Conservation (phyloP, 139 green algal species). For the Coelastrella sp. region DNA sequence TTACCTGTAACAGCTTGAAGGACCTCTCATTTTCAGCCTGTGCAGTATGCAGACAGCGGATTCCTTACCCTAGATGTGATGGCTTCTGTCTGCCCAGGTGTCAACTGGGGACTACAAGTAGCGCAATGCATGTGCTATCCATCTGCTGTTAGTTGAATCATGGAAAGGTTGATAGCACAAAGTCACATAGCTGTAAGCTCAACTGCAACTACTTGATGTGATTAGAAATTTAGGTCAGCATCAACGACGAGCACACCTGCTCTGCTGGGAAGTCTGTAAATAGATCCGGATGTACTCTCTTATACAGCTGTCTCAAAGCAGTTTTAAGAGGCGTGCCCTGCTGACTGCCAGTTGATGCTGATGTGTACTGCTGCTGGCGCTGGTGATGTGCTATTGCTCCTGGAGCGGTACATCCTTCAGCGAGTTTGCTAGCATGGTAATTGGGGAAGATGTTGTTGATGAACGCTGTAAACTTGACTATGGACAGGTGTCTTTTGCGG, state of each 20-base stretch:
- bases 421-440: too few relatives aligned
- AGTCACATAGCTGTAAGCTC: too few relatives aligned
- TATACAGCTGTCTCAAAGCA: conserved; percentile 39
- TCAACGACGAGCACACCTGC: conserved; percentile 36
- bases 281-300: conserved; percentile 34
- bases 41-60: not conserved
- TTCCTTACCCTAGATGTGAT: too few relatives aligned
- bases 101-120: not conserved
- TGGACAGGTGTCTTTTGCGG: too few relatives aligned
- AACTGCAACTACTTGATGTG: too few relatives aligned
- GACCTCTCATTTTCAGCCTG: conserved; percentile 39
- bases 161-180: too few relatives aligned
- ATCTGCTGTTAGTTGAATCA: not conserved
- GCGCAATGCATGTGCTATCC: not conserved
- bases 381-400: not conserved
- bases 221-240: too few relatives aligned
- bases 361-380: not conserved
- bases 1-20: conserved; percentile 45
- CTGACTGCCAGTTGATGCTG: not conserved
- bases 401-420: not conserved
- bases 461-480: too few relatives aligned
- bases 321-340: not conserved
- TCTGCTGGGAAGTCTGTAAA: conserved; percentile 40
- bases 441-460: too few relatives aligned
- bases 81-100: too few relatives aligned